Percentiles rank a stretch among this genome's conserved stretches.
Conservation (phyloP, 345 rosid genomes). For the Citrus maxima region DNA sequence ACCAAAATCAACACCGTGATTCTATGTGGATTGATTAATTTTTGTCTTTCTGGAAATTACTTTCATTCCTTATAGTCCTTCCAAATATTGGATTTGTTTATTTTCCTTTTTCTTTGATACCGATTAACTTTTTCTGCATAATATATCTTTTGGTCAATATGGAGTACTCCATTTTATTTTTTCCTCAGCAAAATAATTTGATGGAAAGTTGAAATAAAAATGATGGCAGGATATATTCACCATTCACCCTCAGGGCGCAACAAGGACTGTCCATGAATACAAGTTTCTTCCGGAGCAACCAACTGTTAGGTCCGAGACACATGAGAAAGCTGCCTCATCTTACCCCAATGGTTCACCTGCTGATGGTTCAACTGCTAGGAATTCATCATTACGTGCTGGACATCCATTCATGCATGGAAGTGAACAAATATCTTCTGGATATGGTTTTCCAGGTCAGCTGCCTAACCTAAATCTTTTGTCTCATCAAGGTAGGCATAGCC, state of each 20-base stretch:
- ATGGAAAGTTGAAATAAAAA: neutral
- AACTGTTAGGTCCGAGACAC: slow-evolving; percentile 52
- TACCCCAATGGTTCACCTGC: slow-evolving; percentile 39
- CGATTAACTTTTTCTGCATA: neutral
- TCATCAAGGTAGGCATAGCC: slow-evolving; percentile 56
- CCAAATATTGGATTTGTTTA: neutral
- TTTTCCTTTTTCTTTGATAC: neutral
- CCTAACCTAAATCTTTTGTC: slow-evolving; percentile 65
- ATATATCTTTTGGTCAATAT: slow-evolving; percentile 1
- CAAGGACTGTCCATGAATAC: slow-evolving; percentile 70
- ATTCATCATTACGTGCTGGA: slow-evolving; percentile 31
- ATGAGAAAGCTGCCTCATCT: slow-evolving; percentile 49
- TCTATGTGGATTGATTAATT: neutral
- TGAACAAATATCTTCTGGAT: slow-evolving; percentile 38
- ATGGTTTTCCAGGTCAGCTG: slow-evolving; percentile 46
- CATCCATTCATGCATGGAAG: slow-evolving; percentile 32
- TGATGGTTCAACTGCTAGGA: slow-evolving; percentile 40
- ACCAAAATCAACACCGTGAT: neutral
- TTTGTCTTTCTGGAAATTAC: neutral
- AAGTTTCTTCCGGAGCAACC: slow-evolving; percentile 90
- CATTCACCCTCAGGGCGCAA: slow-evolving; percentile 35
- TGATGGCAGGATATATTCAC: slow-evolving; percentile 9
- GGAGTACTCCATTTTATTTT: neutral
- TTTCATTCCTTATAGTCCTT: neutral
- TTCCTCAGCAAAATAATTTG: neutral